Conservation (phyloP, 1,284 basidiomycete species). For the Papiliotrema laurentii region DNA sequence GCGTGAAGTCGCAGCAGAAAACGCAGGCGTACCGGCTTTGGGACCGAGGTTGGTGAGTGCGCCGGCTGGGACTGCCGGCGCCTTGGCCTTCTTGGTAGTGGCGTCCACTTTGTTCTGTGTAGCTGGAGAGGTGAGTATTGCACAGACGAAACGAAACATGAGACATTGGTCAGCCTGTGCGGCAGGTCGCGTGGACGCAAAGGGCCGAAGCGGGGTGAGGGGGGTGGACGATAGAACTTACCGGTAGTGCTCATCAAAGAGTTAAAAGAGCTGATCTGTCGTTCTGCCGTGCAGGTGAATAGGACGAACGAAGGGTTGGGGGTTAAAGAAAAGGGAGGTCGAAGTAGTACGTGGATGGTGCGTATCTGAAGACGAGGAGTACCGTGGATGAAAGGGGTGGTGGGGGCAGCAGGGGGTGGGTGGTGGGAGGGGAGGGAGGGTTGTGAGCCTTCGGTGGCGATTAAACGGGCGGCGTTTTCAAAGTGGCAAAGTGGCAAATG, state of each 20-base stretch:
- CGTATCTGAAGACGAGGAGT: neutral
- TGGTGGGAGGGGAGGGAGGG: too few species aligned
- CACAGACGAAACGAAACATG: too few species aligned
- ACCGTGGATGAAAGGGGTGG: too few species aligned
- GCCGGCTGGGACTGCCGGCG: slow-evolving; percentile 34
- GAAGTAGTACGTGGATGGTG: neutral
- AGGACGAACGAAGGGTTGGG: slow-evolving; percentile 14
- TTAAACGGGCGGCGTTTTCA: too few species aligned
- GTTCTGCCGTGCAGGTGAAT: neutral
- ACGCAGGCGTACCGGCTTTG: slow-evolving; percentile 28
- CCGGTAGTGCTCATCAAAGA: slow-evolving; percentile 41
- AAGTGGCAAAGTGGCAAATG: too few species aligned
- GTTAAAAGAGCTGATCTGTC: neutral
- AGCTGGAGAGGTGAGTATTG: slow-evolving; percentile 4
- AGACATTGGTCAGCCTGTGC: slow-evolving; percentile 5
- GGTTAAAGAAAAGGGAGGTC: slow-evolving; percentile 3
- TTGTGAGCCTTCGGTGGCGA: too few species aligned
- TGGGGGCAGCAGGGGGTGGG: too few species aligned
- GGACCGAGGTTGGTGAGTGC: slow-evolving; percentile 41
- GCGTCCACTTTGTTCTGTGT: slow-evolving; percentile 46
- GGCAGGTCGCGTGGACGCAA: slow-evolving; percentile 1
- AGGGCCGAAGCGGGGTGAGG: slow-evolving; percentile 1
- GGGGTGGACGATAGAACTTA: slow-evolving; percentile 8
- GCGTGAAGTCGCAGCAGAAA: slow-evolving; percentile 2
- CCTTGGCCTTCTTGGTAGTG: slow-evolving; percentile 41